Evolutionary conservation across 768 basidiomycete genomes (phyloP), one percentile per base, ranked within the genome.

Genomic region (Gymnopilus dilepis): DNA sequence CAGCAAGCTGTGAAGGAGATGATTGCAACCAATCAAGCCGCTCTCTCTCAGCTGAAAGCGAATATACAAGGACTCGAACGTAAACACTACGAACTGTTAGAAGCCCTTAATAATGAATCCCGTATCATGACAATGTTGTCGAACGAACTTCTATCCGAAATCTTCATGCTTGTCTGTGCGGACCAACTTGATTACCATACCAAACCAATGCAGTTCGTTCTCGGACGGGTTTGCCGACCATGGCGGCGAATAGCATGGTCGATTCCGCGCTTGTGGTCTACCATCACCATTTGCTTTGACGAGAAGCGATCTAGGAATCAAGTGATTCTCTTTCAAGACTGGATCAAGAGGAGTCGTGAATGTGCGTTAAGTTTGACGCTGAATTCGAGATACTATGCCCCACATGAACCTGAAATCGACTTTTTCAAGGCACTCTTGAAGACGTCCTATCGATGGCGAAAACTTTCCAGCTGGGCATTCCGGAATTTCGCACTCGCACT

Each of bases 221-320:
- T 54, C 6, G 52, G 37, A 38, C 34, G 34, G 7, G 38, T 54
- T 5, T 54, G 52, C 13, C 22, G 34, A 28, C 37, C 52, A 13
- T 54, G 52, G 52, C 21, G 52, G 17, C 52, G 52, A 12, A 54
- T 54, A 38, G 52, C 52, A 37, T 54, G 52, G 52, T 38, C 34
- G 5, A 54, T 37, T 6, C 52, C 52, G 2, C 19, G 34, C 17
- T 11, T 54, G 6, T 54, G 52, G 52, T 38, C 4, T 26, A 22
- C 15, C 24, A 22, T 54, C 19, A 6, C 17, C 21, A 24, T 54
- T 6, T 2, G 26, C 3, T 28, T 54, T 26, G 6, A 21, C 13
- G 7, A 37, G 30, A n/a, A 40, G 33, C 52, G 22, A 6, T 54
- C 24, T 24, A 24, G 40, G 9, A 40, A 34, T 2, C 52, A 54